These are phyloP conservation scores for Solanum chiquidenum DNA, from an alignment of 257 asterid species.

Conservation along the genomic window DNA sequence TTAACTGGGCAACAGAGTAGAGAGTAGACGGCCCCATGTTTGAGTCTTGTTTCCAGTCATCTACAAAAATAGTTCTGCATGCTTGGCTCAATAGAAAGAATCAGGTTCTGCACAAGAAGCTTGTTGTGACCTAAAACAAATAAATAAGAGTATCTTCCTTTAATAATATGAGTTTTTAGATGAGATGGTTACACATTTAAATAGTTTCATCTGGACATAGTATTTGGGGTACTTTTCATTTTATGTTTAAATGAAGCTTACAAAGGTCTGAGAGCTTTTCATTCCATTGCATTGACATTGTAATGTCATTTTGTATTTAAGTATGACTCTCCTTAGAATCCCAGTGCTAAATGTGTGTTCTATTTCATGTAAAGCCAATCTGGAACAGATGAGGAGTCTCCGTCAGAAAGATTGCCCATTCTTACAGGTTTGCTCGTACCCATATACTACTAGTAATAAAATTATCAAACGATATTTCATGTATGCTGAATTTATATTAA, in stretches of 20 bases:
- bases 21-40: background rate
- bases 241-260: background rate
- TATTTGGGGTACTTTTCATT: background rate
- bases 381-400: conserved; percentile 33
- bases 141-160: background rate
- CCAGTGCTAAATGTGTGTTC: background rate
- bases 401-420: conserved; percentile 35
- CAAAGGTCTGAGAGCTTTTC: background rate
- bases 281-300: background rate
- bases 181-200: background rate
- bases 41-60: background rate
- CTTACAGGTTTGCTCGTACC: conserved; percentile 48
- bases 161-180: background rate
- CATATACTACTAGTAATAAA: background rate
- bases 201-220: background rate
- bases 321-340: background rate
- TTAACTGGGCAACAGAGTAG: background rate
- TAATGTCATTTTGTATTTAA: background rate
- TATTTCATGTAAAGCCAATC: conserved; percentile 26
- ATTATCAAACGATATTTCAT: background rate
- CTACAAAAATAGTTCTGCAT: background rate
- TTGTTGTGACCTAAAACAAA: background rate
- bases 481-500: background rate
- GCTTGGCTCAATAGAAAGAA: background rate
- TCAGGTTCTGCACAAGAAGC: background rate